Evolutionary conservation across 495 filamentous ascomycete genomes (phyloP).

Genomic region (Annulohypoxylon stygium): DNA sequence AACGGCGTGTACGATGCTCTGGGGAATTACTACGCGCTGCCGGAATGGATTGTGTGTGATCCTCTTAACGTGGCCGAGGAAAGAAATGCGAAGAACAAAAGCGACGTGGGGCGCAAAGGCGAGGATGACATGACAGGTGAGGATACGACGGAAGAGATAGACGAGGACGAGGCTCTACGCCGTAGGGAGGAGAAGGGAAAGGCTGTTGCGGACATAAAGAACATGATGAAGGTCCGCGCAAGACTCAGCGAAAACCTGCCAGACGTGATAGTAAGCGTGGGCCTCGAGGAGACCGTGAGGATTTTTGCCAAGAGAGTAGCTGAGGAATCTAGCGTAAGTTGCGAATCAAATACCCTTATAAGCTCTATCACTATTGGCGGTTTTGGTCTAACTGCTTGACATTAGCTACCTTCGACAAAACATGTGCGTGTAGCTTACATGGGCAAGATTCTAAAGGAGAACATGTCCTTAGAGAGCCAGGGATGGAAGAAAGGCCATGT

Average conservation of each 20-base stretch:
- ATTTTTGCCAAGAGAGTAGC: conserved; percentile 72
- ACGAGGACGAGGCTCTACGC: conserved; percentile 67
- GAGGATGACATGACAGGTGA: conserved; percentile 61
- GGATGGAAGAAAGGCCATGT: conserved; percentile 83
- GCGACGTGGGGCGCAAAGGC: conserved; percentile 57
- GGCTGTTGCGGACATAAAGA: conserved; percentile 58
- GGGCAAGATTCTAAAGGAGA: conserved; percentile 81
- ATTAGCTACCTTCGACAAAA: conserved; percentile 64
- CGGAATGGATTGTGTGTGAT: conserved; percentile 80
- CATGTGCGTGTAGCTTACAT: conserved; percentile 80
- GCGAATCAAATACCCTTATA: not conserved
- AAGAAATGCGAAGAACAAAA: conserved; percentile 42
- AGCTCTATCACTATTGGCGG: conserved; percentile 3
- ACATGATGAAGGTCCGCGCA: conserved; percentile 72
- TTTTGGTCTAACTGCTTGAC: conserved; percentile 30
- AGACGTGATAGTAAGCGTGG: conserved; percentile 73
- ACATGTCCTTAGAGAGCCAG: conserved; percentile 70
- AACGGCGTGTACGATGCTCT: conserved; percentile 83
- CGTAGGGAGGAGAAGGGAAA: conserved; percentile 77
- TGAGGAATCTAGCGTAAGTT: conserved; percentile 74
- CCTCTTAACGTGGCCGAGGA: conserved; percentile 75
- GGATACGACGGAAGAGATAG: conserved; percentile 53
- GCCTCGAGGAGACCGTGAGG: conserved; percentile 72
- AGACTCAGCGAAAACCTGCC: conserved; percentile 78
- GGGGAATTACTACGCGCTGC: conserved; percentile 81